These are phyloP conservation scores for Boletus rufocinnamomeus DNA, from an alignment of 768 basidiomycete genomes.

Conservation along the genomic window DNA sequence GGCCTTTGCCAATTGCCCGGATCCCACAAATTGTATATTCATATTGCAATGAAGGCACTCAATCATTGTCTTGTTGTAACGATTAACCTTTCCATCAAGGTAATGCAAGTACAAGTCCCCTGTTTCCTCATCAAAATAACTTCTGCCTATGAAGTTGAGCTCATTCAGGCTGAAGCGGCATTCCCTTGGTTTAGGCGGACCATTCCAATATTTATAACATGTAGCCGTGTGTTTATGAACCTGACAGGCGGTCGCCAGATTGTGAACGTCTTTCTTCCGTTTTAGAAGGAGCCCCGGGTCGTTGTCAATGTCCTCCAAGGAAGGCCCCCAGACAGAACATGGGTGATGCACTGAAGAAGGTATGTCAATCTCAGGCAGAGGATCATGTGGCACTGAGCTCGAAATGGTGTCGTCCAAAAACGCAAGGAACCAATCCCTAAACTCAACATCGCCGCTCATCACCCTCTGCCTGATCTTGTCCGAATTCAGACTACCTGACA, in stretches of 20 bases:
- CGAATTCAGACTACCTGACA: neutral
- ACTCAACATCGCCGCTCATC: neutral
- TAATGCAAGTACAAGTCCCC: neutral
- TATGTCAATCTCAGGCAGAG: neutral
- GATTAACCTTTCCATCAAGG: neutral
- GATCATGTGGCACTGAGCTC: rapidly evolving
- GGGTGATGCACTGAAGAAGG: neutral
- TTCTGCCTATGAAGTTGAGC: neutral
- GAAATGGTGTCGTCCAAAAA: neutral
- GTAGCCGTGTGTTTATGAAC: neutral
- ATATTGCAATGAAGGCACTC: no score
- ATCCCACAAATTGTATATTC: no score
- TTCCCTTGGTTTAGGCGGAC: neutral
- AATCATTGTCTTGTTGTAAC: neutral
- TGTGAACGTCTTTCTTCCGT: neutral
- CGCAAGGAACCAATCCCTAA: neutral
- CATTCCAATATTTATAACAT: neutral
- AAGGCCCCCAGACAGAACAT: neutral
- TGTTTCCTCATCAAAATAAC: neutral
- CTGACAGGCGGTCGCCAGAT: neutral
- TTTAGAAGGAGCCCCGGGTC: no score
- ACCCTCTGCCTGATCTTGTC: neutral
- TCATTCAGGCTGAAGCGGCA: neutral
- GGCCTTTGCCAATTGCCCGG: rapidly evolving
- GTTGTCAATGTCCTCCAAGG: no score